A percentile compares a stretch with the other conserved stretches of the same genome.
These are phyloP conservation scores for Termitomyces heimii DNA, from an alignment of 768 basidiomycete species.

Conservation along the genomic window DNA sequence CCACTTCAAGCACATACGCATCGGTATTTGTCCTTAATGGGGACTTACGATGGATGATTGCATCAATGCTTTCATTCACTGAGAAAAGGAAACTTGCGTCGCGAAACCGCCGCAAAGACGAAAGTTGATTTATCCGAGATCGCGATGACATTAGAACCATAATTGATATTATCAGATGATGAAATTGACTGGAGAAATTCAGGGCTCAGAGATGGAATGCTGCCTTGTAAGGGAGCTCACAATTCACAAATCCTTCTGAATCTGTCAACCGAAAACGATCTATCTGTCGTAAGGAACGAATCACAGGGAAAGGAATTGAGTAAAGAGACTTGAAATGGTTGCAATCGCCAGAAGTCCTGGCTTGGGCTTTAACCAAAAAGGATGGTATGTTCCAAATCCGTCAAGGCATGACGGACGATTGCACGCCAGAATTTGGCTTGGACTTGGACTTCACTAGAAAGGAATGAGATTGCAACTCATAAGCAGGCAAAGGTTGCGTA, in stretches of 20 bases:
- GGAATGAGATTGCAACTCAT: background rate
- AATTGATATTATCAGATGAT: background rate
- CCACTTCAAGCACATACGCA: background rate
- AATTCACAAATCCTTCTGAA: background rate
- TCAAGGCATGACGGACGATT: slow-evolving; percentile 8
- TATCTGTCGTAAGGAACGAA: background rate
- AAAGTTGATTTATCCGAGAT: background rate
- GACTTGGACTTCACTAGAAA: slow-evolving; percentile 20
- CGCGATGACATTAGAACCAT: background rate
- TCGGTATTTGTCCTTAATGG: too few relatives aligned
- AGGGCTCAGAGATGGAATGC: background rate
- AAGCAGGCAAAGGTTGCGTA: slow-evolving; percentile 17
- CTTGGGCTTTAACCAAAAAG: background rate
- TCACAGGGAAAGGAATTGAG: background rate
- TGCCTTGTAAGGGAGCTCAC: too few relatives aligned
- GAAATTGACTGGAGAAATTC: background rate
- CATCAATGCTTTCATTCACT: background rate
- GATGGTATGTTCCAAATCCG: background rate
- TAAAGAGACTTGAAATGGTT: background rate
- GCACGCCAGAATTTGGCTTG: slow-evolving; percentile 18
- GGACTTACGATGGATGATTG: background rate
- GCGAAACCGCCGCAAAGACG: background rate
- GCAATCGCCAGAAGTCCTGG: background rate
- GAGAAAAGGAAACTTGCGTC: background rate
- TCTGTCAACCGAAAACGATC: background rate